phyloP scores from a whole-genome alignment of 2,329 filamentous ascomycete species.

The Cercospora sp. region DNA sequence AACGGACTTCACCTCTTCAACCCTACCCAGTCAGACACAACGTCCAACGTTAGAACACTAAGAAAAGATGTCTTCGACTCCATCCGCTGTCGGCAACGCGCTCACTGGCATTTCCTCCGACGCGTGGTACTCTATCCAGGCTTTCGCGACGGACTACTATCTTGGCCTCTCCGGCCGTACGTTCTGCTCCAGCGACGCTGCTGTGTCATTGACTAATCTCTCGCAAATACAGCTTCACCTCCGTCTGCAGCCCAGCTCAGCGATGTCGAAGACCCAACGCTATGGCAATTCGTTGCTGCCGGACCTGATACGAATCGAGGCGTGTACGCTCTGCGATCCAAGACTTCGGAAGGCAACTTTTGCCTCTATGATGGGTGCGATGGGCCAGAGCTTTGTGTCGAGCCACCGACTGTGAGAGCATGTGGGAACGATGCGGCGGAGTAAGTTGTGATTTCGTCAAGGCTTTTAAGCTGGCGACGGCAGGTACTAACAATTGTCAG shows the following conservation, averaged over 20 bases:
- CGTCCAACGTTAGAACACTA: not conserved
- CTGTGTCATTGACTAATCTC: not conserved
- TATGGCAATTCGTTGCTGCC: slow-evolving; percentile 18
- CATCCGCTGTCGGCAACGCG: not conserved
- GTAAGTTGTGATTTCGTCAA: not conserved
- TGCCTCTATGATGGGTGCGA: slow-evolving; percentile 11
- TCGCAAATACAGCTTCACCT: not conserved
- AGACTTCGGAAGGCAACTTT: slow-evolving; percentile 8
- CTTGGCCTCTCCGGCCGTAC: slow-evolving; percentile 13
- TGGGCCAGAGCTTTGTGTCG: slow-evolving; percentile 1
- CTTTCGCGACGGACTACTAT: slow-evolving; percentile 17
- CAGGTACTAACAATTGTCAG: not conserved
- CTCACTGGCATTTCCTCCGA: slow-evolving; percentile 4
- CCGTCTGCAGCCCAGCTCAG: slow-evolving; percentile 9
- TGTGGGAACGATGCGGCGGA: slow-evolving; percentile 14
- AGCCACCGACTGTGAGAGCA: not conserved
- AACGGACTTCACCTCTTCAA: not conserved
- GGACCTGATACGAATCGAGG: slow-evolving; percentile 12
- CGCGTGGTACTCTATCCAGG: slow-evolving; percentile 18
- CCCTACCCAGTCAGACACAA: not conserved
- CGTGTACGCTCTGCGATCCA: slow-evolving; percentile 16
- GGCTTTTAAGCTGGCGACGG: not conserved
- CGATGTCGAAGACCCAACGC: slow-evolving; percentile 3
- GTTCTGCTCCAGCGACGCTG: not conserved
- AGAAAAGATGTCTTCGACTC: not conserved